These are phyloP conservation scores for Cyclocybe cylindracea DNA, from an alignment of 768 basidiomycete genomes.

Conservation along the genomic window DNA sequence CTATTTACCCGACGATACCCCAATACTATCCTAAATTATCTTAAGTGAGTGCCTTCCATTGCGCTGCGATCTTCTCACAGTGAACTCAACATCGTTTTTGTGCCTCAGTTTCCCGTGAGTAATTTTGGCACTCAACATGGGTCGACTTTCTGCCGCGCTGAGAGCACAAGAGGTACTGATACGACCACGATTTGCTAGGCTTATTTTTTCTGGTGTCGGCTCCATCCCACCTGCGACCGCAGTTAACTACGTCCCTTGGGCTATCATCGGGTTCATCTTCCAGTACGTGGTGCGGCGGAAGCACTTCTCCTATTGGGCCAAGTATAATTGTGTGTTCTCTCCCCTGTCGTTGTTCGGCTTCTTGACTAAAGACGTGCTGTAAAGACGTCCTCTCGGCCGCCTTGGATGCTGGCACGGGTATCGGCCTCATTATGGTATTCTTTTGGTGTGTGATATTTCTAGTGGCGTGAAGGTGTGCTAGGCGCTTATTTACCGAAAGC, in stretches of 20 bases:
- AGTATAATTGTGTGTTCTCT: constrained; percentile 66
- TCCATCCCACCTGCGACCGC: constrained; percentile 83
- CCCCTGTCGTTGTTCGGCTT: background rate
- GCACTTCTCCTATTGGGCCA: constrained; percentile 74
- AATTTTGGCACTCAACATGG: background rate
- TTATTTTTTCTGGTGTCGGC: constrained; percentile 69
- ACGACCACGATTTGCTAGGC: constrained; percentile 27
- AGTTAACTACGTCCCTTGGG: constrained; percentile 84
- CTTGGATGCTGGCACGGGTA: constrained; percentile 70
- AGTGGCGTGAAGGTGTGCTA: background rate
- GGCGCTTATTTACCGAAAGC: constrained; percentile 19
- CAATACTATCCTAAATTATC: constrained; percentile 60
- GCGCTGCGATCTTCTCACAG: background rate
- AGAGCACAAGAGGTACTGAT: no score
- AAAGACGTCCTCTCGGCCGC: constrained; percentile 75
- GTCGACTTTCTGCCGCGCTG: no score
- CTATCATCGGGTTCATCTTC: constrained; percentile 74
- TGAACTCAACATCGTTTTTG: constrained; percentile 4
- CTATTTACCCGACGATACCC: constrained; percentile 64
- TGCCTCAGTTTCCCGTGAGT: constrained; percentile 48
- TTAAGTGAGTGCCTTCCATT: constrained; percentile 51
- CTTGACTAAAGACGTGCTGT: background rate
- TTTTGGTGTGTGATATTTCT: constrained; percentile 53
- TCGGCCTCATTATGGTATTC: constrained; percentile 67
- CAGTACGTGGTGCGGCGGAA: constrained; percentile 69